Evolutionary conservation across 1,284 basidiomycete species (phyloP).

Genomic region (Fomitopsis palustris): DNA sequence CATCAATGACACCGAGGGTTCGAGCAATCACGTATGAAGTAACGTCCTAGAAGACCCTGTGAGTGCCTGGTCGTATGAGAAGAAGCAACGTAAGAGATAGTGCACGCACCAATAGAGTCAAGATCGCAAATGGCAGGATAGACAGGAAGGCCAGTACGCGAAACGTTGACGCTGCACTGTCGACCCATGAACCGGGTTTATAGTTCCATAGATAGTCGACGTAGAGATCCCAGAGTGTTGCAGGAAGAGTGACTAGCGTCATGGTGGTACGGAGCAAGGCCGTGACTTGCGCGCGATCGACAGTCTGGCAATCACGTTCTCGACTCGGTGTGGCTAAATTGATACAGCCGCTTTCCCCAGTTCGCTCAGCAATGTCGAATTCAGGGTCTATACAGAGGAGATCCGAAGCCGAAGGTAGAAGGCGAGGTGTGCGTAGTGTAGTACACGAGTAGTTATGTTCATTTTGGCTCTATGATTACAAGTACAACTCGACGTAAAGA

Average conservation of each 20-base stretch:
- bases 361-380: too few species aligned
- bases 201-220: conserved; percentile 61
- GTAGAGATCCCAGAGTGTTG: conserved; percentile 54
- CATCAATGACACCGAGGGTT: conserved; percentile 72
- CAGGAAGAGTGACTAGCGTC: conserved; percentile 27
- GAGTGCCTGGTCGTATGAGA: not conserved
- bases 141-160: conserved; percentile 62
- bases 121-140: conserved; percentile 59
- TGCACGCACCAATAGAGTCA: conserved; percentile 55
- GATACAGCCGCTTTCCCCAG: too few species aligned
- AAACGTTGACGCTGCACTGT: conserved; percentile 57
- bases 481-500: conserved; percentile 14
- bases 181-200: conserved; percentile 62
- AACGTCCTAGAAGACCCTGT: conserved; percentile 54
- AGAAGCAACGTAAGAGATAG: not conserved
- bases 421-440: too few species aligned
- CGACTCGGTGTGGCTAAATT: not conserved
- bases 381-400: too few species aligned
- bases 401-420: too few species aligned
- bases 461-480: conserved; percentile 19
- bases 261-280: conserved; percentile 12
- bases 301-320: not conserved
- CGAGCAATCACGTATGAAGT: conserved; percentile 80
- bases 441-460: not conserved
- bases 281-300: not conserved